A percentile compares a stretch with the other conserved stretches of the same genome.
phyloP scores from a whole-genome alignment of 768 basidiomycete species.

The Lepiota venenata region DNA sequence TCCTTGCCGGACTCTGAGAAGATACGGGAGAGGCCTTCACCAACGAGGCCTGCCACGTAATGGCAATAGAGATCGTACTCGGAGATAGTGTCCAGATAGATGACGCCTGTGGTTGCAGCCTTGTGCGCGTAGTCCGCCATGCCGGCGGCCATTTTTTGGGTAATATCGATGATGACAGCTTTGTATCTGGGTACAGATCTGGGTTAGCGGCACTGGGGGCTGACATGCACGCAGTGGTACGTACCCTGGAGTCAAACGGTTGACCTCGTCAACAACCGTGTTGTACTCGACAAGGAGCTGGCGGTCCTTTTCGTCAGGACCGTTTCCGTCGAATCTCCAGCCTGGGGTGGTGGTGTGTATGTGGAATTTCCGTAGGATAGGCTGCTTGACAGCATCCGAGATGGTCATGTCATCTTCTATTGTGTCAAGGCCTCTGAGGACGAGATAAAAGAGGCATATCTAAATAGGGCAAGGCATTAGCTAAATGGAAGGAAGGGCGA shows the following conservation, averaged over 20 bases:
- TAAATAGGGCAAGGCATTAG: constrained; percentile 23
- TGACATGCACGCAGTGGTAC: constrained; percentile 18
- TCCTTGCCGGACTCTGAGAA: constrained; percentile 88
- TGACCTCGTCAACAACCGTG: constrained; percentile 77
- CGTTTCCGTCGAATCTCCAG: constrained; percentile 81
- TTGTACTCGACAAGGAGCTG: constrained; percentile 83
- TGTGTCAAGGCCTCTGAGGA: constrained; percentile 92
- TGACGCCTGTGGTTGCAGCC: constrained; percentile 64
- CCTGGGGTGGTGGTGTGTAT: constrained; percentile 74
- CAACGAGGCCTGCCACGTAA: constrained; percentile 96
- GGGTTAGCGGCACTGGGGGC: constrained; percentile 1
- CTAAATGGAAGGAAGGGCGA: neutral
- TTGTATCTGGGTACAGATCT: constrained; percentile 49
- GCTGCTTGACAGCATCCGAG: constrained; percentile 80
- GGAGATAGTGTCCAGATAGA: constrained; percentile 69
- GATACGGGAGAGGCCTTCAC: constrained; percentile 88
- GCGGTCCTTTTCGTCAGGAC: constrained; percentile 86
- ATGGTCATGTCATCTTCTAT: constrained; percentile 99
- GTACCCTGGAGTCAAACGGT: constrained; percentile 61
- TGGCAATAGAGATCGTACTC: constrained; percentile 99
- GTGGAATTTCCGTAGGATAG: constrained; percentile 81
- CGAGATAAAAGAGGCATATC: constrained; percentile 95
- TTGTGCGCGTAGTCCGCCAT: constrained; percentile 96
- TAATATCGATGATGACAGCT: constrained; percentile 78
- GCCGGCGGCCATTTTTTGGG: constrained; percentile 83